A percentile compares a stretch with the other conserved stretches of the same genome.
These are phyloP conservation scores for Fusarium lyarnte DNA, from an alignment of 2,329 filamentous ascomycete species.

Conservation along the genomic window DNA sequence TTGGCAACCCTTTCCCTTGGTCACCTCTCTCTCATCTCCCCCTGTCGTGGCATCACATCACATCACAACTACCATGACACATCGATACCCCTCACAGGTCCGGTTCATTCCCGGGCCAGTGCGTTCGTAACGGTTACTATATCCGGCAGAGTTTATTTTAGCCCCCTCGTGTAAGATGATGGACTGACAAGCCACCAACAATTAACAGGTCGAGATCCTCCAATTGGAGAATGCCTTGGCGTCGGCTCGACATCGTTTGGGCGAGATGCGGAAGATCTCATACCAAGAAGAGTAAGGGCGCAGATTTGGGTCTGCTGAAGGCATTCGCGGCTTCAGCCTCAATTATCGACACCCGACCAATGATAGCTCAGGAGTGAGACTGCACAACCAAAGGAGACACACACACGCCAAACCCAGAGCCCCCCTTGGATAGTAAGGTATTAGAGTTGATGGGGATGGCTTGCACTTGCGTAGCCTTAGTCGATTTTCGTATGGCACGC, in stretches of 20 bases:
- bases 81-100: background rate
- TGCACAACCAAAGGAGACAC: background rate
- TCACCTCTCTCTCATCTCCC: background rate
- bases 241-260: conserved; percentile 81
- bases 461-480: conserved; percentile 10
- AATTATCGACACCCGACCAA: background rate
- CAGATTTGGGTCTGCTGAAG: background rate
- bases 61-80: background rate
- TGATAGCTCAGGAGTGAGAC: background rate
- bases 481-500: background rate
- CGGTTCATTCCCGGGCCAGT: conserved; percentile 15
- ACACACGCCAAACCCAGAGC: background rate
- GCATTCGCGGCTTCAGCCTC: conserved; percentile 14
- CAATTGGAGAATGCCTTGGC: conserved; percentile 90
- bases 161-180: conserved; percentile 6
- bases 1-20: conserved; percentile 8
- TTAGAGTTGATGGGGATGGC: conserved; percentile 9
- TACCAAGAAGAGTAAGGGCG: conserved; percentile 77
- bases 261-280: conserved; percentile 98
- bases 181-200: conserved; percentile 52
- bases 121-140: conserved; percentile 36
- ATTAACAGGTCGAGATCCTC: conserved; percentile 86
- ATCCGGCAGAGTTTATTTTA: conserved; percentile 21
- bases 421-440: background rate
- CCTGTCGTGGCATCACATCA: background rate